Percentiles rank a stretch among this genome's conserved stretches.
Evolutionary conservation across 208 protist species (phyloP).

Genomic region (Leishmania martiniquensis): DNA sequence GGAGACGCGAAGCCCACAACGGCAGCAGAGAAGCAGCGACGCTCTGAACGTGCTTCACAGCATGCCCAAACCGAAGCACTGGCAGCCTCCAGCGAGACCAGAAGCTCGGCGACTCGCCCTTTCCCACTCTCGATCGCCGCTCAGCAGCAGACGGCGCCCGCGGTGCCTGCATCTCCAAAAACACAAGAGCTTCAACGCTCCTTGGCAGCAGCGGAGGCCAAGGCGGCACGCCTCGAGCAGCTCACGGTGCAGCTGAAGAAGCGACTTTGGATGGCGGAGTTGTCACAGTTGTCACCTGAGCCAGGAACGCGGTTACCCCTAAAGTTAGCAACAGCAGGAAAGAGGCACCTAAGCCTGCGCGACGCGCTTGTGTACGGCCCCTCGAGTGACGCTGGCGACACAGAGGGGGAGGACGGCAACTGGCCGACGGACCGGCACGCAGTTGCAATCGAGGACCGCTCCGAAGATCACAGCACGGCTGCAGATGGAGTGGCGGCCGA

Average conservation of each 20-base stretch:
- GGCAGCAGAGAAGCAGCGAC: neutral
- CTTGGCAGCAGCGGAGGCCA: slow-evolving; percentile 14
- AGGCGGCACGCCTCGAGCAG: slow-evolving; percentile 42
- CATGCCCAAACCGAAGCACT: too few species aligned
- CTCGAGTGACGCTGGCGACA: neutral
- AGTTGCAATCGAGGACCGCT: neutral
- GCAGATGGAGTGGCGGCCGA: slow-evolving; percentile 8
- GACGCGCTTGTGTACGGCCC: slow-evolving; percentile 26
- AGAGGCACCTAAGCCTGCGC: slow-evolving; percentile 9
- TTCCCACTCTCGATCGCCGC: neutral
- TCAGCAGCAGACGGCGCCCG: slow-evolving; percentile 3
- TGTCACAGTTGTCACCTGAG: neutral
- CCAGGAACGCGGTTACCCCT: neutral
- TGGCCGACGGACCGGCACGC: neutral
- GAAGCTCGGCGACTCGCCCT: neutral
- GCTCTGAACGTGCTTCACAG: neutral
- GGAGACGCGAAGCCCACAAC: neutral
- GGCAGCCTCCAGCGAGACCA: neutral
- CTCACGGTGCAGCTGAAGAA: slow-evolving; percentile 59
- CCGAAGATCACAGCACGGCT: neutral
- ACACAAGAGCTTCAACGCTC: slow-evolving; percentile 13
- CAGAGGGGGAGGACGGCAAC: neutral
- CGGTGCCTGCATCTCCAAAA: slow-evolving; percentile 18
- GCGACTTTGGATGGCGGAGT: slow-evolving; percentile 42
- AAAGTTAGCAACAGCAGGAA: neutral